A percentile compares a stretch with the other conserved stretches of the same genome.
phyloP scores from a whole-genome alignment of 2,329 filamentous ascomycete genomes.

The Sporothrix globosa region DNA sequence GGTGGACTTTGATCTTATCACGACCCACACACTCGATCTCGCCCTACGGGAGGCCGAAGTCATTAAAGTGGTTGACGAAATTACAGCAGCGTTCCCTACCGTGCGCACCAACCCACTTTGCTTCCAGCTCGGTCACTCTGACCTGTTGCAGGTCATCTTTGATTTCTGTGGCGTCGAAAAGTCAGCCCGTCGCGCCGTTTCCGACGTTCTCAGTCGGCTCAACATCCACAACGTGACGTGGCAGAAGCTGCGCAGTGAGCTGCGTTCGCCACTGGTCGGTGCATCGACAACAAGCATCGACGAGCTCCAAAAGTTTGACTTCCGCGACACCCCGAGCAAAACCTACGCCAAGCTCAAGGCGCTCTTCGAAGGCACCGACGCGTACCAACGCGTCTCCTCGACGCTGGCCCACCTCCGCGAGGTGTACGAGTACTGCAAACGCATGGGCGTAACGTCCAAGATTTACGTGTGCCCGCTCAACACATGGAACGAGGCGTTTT shows the following conservation, averaged over 20 bases:
- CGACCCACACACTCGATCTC: conserved; percentile 76
- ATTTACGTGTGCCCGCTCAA: conserved; percentile 83
- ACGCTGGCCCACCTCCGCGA: conserved; percentile 80
- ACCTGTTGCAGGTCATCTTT: conserved; percentile 84
- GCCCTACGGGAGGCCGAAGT: conserved; percentile 91
- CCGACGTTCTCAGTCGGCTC: conserved; percentile 82
- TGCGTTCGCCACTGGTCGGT: conserved; percentile 79
- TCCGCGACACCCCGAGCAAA: conserved; percentile 66
- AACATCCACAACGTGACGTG: conserved; percentile 81
- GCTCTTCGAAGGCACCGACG: conserved; percentile 65
- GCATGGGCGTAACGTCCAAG: conserved; percentile 74
- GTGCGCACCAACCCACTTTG: conserved; percentile 74
- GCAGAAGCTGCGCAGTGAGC: conserved; percentile 78
- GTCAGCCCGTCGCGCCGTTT: conserved; percentile 69
- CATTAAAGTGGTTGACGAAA: conserved; percentile 91
- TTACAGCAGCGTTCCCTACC: conserved; percentile 77
- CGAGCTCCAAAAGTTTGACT: conserved; percentile 88
- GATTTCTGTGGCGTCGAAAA: conserved; percentile 81
- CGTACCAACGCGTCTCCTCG: conserved; percentile 72
- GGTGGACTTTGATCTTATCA: conserved; percentile 96
- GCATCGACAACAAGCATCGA: conserved; percentile 88
- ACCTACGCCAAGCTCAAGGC: conserved; percentile 62
- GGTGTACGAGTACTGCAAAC: conserved; percentile 74
- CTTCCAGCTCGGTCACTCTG: conserved; percentile 87
- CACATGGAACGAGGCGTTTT: conserved; percentile 91